Evolutionary conservation across 306 rosid species (phyloP).

Genomic region (Prunus mume): DNA sequence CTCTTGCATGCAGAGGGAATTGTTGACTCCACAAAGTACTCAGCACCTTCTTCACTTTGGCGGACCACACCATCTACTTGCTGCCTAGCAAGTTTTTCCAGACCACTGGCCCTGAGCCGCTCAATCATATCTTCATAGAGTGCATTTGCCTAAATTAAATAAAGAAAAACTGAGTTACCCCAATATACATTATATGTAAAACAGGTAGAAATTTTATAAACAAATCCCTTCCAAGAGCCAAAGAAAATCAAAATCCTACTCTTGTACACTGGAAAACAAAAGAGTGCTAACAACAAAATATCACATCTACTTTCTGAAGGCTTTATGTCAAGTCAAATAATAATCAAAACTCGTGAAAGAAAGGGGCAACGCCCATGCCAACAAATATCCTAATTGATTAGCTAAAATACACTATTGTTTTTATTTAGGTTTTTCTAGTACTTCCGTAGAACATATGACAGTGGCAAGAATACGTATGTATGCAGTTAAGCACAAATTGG

Average conservation of each 20-base stretch:
- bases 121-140: constrained; percentile 82
- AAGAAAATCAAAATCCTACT: background rate
- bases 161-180: constrained; percentile 16
- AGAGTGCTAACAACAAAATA: background rate
- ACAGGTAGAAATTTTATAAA: background rate
- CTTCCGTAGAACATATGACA: background rate
- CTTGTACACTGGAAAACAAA: background rate
- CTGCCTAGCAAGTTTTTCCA: constrained; percentile 86
- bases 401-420: background rate
- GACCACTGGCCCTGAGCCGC: constrained; percentile 73
- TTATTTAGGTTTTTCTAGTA: background rate
- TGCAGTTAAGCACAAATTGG: background rate
- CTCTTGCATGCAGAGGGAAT: constrained; percentile 71
- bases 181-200: background rate
- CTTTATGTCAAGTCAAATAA: background rate
- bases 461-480: background rate
- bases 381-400: background rate
- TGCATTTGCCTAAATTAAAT: constrained; percentile 68
- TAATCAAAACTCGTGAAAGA: background rate
- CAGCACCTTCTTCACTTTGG: constrained; percentile 93
- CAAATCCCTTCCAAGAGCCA: background rate
- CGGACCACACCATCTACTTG: constrained; percentile 99
- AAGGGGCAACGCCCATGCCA: background rate
- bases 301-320: background rate
- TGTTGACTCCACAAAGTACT: constrained; percentile 68